A percentile compares a stretch with the other conserved stretches of the same genome.
Conservation (phyloP, 495 filamentous ascomycete species). For the Daldinia decipiens region DNA sequence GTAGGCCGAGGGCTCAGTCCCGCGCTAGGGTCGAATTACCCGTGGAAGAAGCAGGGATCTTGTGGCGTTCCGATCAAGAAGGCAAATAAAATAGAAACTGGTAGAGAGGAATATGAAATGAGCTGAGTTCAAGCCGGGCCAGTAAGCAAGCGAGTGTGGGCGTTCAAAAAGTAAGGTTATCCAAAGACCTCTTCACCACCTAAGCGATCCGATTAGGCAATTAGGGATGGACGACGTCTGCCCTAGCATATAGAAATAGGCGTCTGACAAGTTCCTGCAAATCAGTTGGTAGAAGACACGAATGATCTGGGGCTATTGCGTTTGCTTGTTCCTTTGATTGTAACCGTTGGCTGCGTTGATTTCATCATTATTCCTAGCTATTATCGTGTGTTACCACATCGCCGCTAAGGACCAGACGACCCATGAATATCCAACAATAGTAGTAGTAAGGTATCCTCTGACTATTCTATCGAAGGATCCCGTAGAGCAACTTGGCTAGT, state of each 20-base stretch:
- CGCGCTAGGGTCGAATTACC: slow-evolving; percentile 36
- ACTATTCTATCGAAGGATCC: slow-evolving; percentile 8
- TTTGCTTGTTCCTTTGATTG: slow-evolving; percentile 39
- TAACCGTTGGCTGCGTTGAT: slow-evolving; percentile 41
- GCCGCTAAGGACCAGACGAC: slow-evolving; percentile 23
- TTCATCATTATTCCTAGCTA: slow-evolving; percentile 36
- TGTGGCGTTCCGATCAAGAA: slow-evolving; percentile 36
- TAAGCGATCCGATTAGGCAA: slow-evolving; percentile 34
- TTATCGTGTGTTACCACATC: slow-evolving; percentile 41
- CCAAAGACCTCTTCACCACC: slow-evolving; percentile 22
- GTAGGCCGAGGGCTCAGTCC: slow-evolving; percentile 29
- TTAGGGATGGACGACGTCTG: slow-evolving; percentile 16
- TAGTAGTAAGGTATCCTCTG: slow-evolving; percentile 9
- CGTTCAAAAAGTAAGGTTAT: slow-evolving; percentile 14
- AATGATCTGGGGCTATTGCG: slow-evolving; percentile 28
- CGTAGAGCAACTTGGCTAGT: slow-evolving; percentile 14
- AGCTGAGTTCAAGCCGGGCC: slow-evolving; percentile 19
- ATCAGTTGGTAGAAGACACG: slow-evolving; percentile 26
- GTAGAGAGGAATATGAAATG: slow-evolving; percentile 31
- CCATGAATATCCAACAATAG: slow-evolving; percentile 36
- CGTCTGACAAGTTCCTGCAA: slow-evolving; percentile 39
- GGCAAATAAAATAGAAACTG: slow-evolving; percentile 33
- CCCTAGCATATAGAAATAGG: slow-evolving; percentile 40
- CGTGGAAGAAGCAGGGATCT: slow-evolving; percentile 30
- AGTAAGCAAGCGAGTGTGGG: slow-evolving; percentile 21